Evolutionary conservation across 768 basidiomycete genomes (phyloP).

Genomic region (Imleria badia): DNA sequence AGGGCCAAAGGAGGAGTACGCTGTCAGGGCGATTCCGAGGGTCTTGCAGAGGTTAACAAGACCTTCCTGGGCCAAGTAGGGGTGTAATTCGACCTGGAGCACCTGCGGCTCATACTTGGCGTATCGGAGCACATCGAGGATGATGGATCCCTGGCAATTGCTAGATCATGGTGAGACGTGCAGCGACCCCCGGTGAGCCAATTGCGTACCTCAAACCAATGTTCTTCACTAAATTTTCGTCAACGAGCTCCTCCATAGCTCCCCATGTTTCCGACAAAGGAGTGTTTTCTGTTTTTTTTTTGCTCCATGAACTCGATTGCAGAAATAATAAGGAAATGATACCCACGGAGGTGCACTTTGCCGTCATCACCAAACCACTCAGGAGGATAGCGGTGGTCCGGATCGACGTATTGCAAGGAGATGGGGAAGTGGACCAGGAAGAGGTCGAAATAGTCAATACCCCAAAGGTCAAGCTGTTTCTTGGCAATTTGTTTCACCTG

Average conservation of each 20-base stretch:
- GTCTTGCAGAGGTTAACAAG: slow-evolving; percentile 44
- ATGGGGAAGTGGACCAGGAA: slow-evolving; percentile 88
- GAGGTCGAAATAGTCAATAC: slow-evolving; percentile 80
- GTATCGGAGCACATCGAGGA: slow-evolving; percentile 77
- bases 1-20: slow-evolving; percentile 56
- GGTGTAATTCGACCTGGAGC: slow-evolving; percentile 61
- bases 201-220: slow-evolving; percentile 67
- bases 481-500: slow-evolving; percentile 56
- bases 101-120: slow-evolving; percentile 62
- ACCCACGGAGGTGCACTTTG: slow-evolving; percentile 62
- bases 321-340: neutral
- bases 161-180: slow-evolving; percentile 35
- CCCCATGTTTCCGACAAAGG: slow-evolving; percentile 83
- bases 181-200: neutral
- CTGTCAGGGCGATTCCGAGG: slow-evolving; percentile 51
- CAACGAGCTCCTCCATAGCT: slow-evolving; percentile 78
- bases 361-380: slow-evolving; percentile 80
- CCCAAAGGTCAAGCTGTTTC: slow-evolving; percentile 77
- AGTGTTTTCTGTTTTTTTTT: slow-evolving; percentile 46
- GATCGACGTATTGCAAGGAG: slow-evolving; percentile 78
- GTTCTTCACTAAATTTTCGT: slow-evolving; percentile 68
- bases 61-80: slow-evolving; percentile 50
- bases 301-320: neutral
- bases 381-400: slow-evolving; percentile 71
- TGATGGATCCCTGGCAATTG: slow-evolving; percentile 70